Evolutionary conservation across 2,329 filamentous ascomycete species (phyloP), one percentile per base, ranked within the genome.

Genomic region (Calcarisporium arbuscula): DNA sequence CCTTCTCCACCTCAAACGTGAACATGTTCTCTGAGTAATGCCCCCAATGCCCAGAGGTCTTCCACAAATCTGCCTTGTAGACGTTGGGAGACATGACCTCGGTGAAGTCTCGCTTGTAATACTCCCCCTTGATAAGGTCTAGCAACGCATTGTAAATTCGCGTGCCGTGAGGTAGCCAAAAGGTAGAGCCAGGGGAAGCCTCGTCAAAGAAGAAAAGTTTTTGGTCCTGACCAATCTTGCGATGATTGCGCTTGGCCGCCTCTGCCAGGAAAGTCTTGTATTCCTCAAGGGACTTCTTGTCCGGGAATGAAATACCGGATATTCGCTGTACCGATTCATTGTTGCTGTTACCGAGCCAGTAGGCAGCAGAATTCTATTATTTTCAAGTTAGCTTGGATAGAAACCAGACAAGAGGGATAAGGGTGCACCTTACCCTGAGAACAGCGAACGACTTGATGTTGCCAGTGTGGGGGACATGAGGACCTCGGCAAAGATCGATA

Each of bases 151-250:
- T 95, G 71, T 94, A 94, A 53, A 96, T 94, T 51, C 86, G 82
- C 53, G 87, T 85, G 43, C 92, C 92, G 52, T 95, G 87, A 2
- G 90, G 90, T 30, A 95, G 68, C 68, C 92, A 88, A 72, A 98
- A 95, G 38, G 83, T 80, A 14, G 86, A 92, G 21, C 92, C 92
- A 2, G 92, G 92, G n/a, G 89, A 95, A 50, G 82, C 72, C 44
- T 94, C 85, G 53, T 94, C 82, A 68, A 95, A 98, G 71, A 95
- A 94, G 72, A 95, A 98, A 8, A 98, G 79, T 57, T 96, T 90
- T 61, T 98, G 92, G 44, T 96, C 89, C 56, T 82, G 85, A 45
- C 89, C 92, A 47, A 98, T 89, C 65, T 85, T 87, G 46, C 90
- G 75, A 58, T 98, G 92, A 54, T 96, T 92, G 44, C 92, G 82